Conservation (phyloP, 2,329 filamentous ascomycete species). For the Ceratocystis smalleyi region DNA sequence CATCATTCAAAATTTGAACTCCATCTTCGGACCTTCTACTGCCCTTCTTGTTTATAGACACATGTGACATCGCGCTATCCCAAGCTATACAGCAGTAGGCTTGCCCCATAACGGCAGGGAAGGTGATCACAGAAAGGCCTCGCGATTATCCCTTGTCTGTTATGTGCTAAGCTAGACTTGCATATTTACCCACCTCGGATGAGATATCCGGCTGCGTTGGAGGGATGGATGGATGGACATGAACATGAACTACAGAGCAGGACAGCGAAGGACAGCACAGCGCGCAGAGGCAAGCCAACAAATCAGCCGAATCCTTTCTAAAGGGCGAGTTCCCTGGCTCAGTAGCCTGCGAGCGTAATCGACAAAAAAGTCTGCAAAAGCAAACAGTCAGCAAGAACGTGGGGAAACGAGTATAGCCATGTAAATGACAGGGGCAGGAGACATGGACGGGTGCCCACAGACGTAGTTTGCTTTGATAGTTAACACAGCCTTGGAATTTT, state of each 20-base stretch:
- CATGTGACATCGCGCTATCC: too few species aligned
- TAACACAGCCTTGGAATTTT: not conserved
- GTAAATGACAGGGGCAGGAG: not conserved
- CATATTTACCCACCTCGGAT: slow-evolving; percentile 1
- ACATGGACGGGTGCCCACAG: not conserved
- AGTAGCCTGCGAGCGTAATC: too few species aligned
- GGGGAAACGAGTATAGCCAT: not conserved
- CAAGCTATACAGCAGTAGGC: not conserved
- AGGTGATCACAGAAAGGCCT: not conserved
- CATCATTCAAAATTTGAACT: too few species aligned
- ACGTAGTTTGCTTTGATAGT: not conserved
- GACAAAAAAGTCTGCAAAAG: too few species aligned
- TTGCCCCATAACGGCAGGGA: not conserved
- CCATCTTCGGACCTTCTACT: too few species aligned
- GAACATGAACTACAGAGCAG: not conserved
- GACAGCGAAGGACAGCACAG: not conserved
- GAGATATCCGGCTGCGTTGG: not conserved
- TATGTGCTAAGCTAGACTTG: not conserved
- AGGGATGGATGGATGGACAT: too few species aligned
- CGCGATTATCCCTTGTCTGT: not conserved
- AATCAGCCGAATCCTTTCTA: not conserved
- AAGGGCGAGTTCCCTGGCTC: too few species aligned
- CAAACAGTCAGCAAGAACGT: not conserved
- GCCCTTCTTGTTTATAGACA: too few species aligned
- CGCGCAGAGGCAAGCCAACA: not conserved